These are phyloP conservation scores for Chaetothyriales sp. DNA, from an alignment of 2,329 filamentous ascomycete species.

Conservation along the genomic window DNA sequence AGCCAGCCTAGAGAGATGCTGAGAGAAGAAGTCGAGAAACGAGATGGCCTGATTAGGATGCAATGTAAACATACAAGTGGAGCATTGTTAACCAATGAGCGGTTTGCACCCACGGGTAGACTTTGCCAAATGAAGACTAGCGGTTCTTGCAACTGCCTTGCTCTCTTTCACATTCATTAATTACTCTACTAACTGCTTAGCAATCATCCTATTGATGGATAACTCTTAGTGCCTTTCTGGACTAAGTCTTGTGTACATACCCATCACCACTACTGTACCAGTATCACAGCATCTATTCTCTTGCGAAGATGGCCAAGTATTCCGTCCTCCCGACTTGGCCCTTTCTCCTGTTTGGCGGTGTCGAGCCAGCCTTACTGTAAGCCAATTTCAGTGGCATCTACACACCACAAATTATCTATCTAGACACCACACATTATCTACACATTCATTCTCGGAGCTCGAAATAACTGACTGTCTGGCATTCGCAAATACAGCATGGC, in stretches of 20 bases:
- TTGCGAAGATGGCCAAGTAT: constrained; percentile 22
- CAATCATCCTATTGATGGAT: background rate
- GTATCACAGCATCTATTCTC: background rate
- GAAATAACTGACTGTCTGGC: background rate
- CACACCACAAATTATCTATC: background rate
- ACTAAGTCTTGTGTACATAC: too few relatives aligned
- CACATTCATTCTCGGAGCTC: too few relatives aligned
- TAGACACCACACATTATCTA: background rate
- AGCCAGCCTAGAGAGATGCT: constrained; percentile 1
- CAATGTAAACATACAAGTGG: constrained; percentile 8
- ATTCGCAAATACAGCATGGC: background rate
- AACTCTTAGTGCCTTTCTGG: background rate
- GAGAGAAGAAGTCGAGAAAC: background rate
- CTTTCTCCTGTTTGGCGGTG: constrained; percentile 50
- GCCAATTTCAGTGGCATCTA: constrained; percentile 14
- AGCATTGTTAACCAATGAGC: background rate
- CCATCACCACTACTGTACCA: too few relatives aligned
- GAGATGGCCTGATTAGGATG: background rate
- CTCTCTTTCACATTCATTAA: too few relatives aligned
- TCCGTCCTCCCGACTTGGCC: constrained; percentile 50
- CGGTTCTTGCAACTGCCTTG: background rate
- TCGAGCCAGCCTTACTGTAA: constrained; percentile 58
- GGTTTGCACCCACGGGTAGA: too few relatives aligned
- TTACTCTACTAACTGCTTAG: background rate
- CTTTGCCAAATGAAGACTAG: background rate